Percentiles rank a stretch among this genome's conserved stretches.
These are phyloP conservation scores for Penicillium sclerotigenum DNA, from an alignment of 2,329 filamentous ascomycete genomes.

Conservation along the genomic window DNA sequence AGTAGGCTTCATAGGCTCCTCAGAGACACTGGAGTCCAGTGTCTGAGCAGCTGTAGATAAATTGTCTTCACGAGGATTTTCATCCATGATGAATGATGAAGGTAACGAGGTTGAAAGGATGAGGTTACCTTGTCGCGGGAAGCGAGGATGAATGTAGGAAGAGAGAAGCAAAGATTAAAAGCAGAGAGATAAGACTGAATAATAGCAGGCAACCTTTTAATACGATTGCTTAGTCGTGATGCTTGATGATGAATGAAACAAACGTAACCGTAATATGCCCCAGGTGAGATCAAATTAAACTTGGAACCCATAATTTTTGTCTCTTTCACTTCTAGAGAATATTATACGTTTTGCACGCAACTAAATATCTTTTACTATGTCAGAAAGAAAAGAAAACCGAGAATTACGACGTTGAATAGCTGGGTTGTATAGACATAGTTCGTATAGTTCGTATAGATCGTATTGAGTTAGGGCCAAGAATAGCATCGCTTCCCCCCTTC, in stretches of 20 bases:
- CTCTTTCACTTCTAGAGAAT: no score
- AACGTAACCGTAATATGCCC: no score
- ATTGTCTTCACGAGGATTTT: neutral
- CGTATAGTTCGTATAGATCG: neutral
- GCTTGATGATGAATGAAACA: no score
- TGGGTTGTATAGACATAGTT: neutral
- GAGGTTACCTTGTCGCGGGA: neutral
- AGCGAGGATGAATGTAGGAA: neutral
- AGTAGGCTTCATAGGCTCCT: neutral
- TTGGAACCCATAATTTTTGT: no score
- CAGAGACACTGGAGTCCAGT: neutral
- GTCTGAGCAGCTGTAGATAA: neutral
- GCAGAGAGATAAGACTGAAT: neutral
- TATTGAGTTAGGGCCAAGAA: neutral
- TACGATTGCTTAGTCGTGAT: neutral
- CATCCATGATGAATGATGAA: neutral
- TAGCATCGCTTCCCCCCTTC: neutral
- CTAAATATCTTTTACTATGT: no score
- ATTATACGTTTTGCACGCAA: no score
- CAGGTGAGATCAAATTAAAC: no score
- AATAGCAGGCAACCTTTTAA: neutral
- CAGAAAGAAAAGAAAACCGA: no score
- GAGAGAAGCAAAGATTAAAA: neutral
- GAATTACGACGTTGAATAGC: neutral
- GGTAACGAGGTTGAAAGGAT: neutral